Conservation (phyloP, 176 grass and related monocot genomes). For the Avena sativa region DNA sequence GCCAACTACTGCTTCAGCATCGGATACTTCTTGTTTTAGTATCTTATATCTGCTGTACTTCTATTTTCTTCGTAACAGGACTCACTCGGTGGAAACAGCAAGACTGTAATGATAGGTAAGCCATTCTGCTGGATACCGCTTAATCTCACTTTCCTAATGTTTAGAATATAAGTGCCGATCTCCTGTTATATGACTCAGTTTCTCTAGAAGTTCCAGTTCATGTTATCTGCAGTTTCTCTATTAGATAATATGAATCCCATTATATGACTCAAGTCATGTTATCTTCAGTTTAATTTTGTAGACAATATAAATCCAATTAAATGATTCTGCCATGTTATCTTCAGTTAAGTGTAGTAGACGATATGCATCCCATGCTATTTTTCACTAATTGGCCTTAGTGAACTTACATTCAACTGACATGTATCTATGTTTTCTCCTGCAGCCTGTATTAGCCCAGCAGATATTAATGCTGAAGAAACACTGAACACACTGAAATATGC, state of each 20-base stretch:
- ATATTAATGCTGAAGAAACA: constrained; percentile 99
- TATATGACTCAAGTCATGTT: not conserved
- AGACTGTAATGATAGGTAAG: constrained; percentile 99
- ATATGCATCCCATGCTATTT: not conserved
- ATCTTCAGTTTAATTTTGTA: not conserved
- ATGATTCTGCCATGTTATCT: not conserved
- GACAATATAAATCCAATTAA: not conserved
- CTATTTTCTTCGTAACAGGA: constrained; percentile 60
- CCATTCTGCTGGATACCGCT: constrained; percentile 34
- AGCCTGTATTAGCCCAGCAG: constrained; percentile 99
- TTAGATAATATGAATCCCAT: not conserved
- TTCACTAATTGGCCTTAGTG: constrained; percentile 3
- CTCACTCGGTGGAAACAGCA: constrained; percentile 98
- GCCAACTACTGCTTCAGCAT: constrained; percentile 21
- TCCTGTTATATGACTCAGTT: not conserved
- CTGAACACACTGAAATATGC: constrained; percentile 99
- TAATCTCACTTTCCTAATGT: not conserved
- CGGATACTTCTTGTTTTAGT: not conserved
- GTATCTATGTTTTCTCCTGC: constrained; percentile 48
- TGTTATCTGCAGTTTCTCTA: not conserved
- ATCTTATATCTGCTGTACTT: constrained; percentile 8
- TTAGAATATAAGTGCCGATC: constrained; percentile 15
- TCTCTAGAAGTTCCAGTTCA: not conserved
- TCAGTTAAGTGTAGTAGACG: not conserved
- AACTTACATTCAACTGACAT: constrained; percentile 39